Conservation (phyloP, 192 early-diverging fungal species). For the Gigaspora rosea region DNA sequence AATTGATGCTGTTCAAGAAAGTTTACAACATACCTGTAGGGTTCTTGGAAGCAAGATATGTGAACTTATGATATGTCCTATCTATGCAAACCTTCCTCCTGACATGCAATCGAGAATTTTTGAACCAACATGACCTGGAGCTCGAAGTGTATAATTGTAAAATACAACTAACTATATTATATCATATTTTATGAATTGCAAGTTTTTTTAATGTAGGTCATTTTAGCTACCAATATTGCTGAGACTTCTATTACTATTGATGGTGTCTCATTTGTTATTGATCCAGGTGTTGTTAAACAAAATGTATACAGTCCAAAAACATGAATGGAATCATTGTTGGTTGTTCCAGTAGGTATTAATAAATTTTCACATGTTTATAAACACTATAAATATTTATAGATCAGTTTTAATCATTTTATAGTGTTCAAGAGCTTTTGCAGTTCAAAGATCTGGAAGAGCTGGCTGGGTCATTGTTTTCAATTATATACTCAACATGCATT, state of each 20-base stretch:
- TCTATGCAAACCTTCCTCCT: slow-evolving; percentile 94
- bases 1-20: slow-evolving; percentile 91
- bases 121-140: slow-evolving; percentile 91
- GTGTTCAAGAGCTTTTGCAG: slow-evolving; percentile 91
- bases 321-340: slow-evolving; percentile 96
- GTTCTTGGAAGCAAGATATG: slow-evolving; percentile 84
- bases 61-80: slow-evolving; percentile 92
- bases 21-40: slow-evolving; percentile 69
- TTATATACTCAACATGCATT: slow-evolving; percentile 93
- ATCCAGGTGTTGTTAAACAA: slow-evolving; percentile 98
- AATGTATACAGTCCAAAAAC: slow-evolving; percentile 91
- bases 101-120: slow-evolving; percentile 98
- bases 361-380: background rate
- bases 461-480: slow-evolving; percentile 96
- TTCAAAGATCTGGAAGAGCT: slow-evolving; percentile 93
- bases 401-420: background rate
- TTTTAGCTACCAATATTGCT: slow-evolving; percentile 98
- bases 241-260: slow-evolving; percentile 98
- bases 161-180: background rate
- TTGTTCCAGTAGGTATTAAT: slow-evolving; percentile 64
- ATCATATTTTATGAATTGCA: no score
- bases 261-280: slow-evolving; percentile 95
- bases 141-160: slow-evolving; percentile 64
- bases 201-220: slow-evolving; percentile 47
- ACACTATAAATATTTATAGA: background rate